A percentile compares a stretch with the other conserved stretches of the same genome.
These are phyloP conservation scores for Coffea humblotiana DNA, from an alignment of 305 asterid species.

Conservation along the genomic window DNA sequence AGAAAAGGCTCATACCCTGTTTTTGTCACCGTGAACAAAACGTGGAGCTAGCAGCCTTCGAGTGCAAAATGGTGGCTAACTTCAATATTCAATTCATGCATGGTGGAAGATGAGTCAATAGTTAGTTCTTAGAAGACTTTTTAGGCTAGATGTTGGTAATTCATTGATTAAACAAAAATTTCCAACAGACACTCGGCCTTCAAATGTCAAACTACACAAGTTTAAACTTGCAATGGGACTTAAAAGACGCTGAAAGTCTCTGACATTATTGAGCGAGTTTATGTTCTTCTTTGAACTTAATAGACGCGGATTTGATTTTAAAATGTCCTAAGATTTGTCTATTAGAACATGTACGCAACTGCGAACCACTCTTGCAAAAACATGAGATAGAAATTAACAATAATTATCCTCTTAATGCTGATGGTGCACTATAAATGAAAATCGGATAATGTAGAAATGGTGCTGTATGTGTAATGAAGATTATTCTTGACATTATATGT, in stretches of 20 bases:
- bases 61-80: conserved; percentile 7
- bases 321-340: not conserved
- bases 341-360: too few relatives aligned
- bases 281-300: conserved; percentile 4
- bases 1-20: not conserved
- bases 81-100: conserved; percentile 1
- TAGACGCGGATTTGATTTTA: not conserved
- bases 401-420: too few relatives aligned
- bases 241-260: not conserved
- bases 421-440: too few relatives aligned
- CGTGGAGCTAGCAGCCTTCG: not conserved
- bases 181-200: not conserved
- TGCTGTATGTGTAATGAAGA: not conserved
- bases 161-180: conserved; percentile 4
- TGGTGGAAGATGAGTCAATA: conserved; percentile 19
- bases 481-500: not conserved
- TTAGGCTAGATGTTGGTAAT: conserved; percentile 7
- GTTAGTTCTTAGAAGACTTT: not conserved
- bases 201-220: conserved; percentile 3
- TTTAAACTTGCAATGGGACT: not conserved
- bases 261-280: not conserved
- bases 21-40: not conserved
- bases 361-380: too few relatives aligned
- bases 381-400: too few relatives aligned
- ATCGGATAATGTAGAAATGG: too few relatives aligned